These are phyloP conservation scores for Cardamine chenopodiifolia DNA, from an alignment of 345 rosid genomes.

Conservation along the genomic window DNA sequence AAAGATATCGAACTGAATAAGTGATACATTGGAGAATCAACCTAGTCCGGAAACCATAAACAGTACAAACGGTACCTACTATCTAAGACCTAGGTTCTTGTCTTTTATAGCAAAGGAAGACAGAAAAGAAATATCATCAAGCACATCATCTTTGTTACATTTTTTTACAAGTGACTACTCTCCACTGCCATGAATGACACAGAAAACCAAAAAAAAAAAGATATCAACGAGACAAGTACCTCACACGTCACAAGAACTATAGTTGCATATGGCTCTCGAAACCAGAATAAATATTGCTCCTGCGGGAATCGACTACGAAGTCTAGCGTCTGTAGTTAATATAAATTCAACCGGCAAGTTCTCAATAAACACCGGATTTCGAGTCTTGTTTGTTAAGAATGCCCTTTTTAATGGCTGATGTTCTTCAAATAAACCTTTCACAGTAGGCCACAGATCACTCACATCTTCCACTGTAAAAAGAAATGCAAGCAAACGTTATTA, in stretches of 20 bases:
- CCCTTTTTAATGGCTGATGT: constrained; percentile 68
- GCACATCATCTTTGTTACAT: background rate
- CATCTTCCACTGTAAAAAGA: constrained; percentile 79
- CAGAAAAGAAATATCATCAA: background rate
- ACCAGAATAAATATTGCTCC: constrained; percentile 86
- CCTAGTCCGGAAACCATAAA: background rate
- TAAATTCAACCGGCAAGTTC: constrained; percentile 76
- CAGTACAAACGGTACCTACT: background rate
- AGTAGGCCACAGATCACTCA: constrained; percentile 89
- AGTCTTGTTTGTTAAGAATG: constrained; percentile 82
- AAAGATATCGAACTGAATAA: constrained; percentile 4
- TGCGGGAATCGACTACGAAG: constrained; percentile 92
- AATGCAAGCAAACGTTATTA: background rate
- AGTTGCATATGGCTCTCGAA: constrained; percentile 91
- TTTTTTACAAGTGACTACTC: constrained; percentile 6
- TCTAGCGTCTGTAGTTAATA: constrained; percentile 85
- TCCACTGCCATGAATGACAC: constrained; percentile 7
- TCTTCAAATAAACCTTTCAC: constrained; percentile 72
- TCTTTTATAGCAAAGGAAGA: constrained; percentile 1
- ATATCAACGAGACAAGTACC: constrained; percentile 51
- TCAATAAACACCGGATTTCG: constrained; percentile 81
- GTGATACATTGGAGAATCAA: background rate
- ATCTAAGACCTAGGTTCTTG: constrained; percentile 2
- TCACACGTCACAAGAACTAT: constrained; percentile 93
- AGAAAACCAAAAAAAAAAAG: background rate